Evolutionary conservation across 345 rosid species (phyloP), one percentile per base, ranked within the genome.

Genomic region (Turnera subulata): DNA sequence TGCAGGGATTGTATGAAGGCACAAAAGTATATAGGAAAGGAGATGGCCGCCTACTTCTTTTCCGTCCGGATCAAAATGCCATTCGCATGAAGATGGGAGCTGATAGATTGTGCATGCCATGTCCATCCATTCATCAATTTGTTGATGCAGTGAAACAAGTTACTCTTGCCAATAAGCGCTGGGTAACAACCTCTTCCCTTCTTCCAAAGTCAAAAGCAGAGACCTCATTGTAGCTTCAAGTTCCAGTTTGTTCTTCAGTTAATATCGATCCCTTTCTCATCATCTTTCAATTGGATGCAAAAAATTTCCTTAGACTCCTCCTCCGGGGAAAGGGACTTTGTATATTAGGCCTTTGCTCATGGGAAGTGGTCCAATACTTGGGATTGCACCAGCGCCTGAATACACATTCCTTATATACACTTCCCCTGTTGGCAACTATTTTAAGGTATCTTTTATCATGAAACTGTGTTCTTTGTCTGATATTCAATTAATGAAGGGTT

Each of bases 71-170:
- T 10, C 80, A 78, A 37, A 84, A 92, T 40, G 98, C 95, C 1
- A 32, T 64, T 14, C 66, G 95, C 1, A 84, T 92, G 95, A 76
- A 50, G 69, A 45, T 50, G 39, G 96, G 98, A 0, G 86, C 96
- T 22, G 93, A 89, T 46, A 81, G 96, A 69, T 61, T 92, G 89
- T 83, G 93, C 61, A 86, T 92, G 98, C 83, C 83, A 19, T 84
- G 76, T 29, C 96, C 89, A 40, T 83, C 98, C 19, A 44, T 78
- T 52, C 78, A 79, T 44, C 96, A 92, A 33, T 86, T 92, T 20
- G 60, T 86, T 14, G 74, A 81, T 33, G 91, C 96, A 14, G 87
- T 86, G 11, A 92, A 78, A 62, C 77, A 86, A 68, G 84, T 80
- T 6, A 76, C 80, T 39, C 68, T 77, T 23, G 87, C 93, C 22